A percentile compares a stretch with the other conserved stretches of the same genome.
Conservation (phyloP, 2,329 filamentous ascomycete genomes). For the Bipolaris oryzae region DNA sequence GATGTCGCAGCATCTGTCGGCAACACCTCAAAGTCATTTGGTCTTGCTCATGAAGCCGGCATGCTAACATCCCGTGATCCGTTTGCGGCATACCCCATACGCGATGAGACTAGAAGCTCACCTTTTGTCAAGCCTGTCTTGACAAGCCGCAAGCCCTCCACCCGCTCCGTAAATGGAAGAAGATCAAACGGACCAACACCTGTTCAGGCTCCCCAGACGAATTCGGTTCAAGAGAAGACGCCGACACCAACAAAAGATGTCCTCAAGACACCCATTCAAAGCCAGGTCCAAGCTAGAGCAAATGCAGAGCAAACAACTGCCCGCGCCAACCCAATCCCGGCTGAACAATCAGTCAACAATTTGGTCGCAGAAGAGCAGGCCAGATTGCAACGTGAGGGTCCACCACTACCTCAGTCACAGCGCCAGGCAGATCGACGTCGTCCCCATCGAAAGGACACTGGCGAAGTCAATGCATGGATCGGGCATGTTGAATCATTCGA, state of each 20-base stretch:
- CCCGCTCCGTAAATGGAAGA: conserved; percentile 7
- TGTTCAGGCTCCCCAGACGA: conserved; percentile 1
- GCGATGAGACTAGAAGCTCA: conserved; percentile 6
- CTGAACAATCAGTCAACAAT: conserved; percentile 21
- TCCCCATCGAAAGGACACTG: conserved; percentile 14
- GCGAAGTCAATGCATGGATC: conserved; percentile 27
- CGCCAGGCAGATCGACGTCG: conserved; percentile 8
- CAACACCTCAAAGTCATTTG: conserved; percentile 45
- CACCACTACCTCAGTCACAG: conserved; percentile 10
- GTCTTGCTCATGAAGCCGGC: conserved; percentile 41
- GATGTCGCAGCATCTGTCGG: conserved; percentile 28
- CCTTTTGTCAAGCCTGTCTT: conserved; percentile 7
- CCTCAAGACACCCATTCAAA: background rate
- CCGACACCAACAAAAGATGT: conserved; percentile 5
- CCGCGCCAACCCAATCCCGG: conserved; percentile 3
- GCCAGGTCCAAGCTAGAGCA: background rate
- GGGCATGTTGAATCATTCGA: conserved; percentile 19
- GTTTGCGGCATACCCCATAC: conserved; percentile 5
- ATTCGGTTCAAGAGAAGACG: background rate
- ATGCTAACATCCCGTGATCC: conserved; percentile 28
- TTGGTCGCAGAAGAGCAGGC: conserved; percentile 28
- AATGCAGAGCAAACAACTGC: background rate
- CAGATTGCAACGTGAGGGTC: conserved; percentile 22
- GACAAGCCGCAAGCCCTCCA: background rate
- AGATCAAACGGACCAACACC: conserved; percentile 4